Base-by-base conservation (phyloP, 495 filamentous ascomycete genomes). In the Echria macrotheca region DNA sequence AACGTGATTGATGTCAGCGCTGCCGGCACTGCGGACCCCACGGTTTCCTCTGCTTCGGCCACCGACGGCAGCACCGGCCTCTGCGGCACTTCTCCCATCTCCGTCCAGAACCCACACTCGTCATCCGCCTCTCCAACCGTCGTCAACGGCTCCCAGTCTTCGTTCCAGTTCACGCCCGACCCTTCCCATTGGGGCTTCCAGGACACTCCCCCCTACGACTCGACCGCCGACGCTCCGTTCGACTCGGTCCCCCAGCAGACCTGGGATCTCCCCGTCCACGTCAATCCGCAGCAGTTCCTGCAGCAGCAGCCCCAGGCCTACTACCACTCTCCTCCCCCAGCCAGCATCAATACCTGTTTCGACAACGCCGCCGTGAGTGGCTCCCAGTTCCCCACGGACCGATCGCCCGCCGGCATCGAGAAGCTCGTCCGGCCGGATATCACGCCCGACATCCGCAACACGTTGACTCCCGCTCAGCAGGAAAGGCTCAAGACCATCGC, bases 401-500 rank as follows among this genome's bases (percentile, higher is more conserved):
- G 39, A 53, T 44, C 32, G 36, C 35, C 52, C 39, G 24, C 47
- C 12, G 33, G 53, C 15, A 47, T 50, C 49, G 38, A 46, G 19
- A 45, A 41, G 10, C 39, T 35, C n/a, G 12, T 55, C 36, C 55
- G 52, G 14, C 15, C 55, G 35, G 47, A 52, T 14, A 24, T 54
- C 24, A 26, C 54, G 15, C 54, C 61, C 49, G 51, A 58, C 15
- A 44, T 59, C 21, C 52, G 55, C 10, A 68, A 60, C 47, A 69
- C 59, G 2, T 56, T 76, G 28, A 78, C 70, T 36, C 69, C 69
- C 10, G 76, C 76, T n/a, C 73, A 78, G 49, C 71, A 75, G 38
- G 75, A 77, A 51, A 69, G 67, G 54, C 58, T 79, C 44, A 73
- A 69, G 49, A 75, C 60, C 28, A 78, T 80, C 45, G 74, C 77